A percentile compares a stretch with the other conserved stretches of the same genome.
phyloP scores from a whole-genome alignment of 2,329 filamentous ascomycete genomes.

The Dactylonectria macrodidyma region DNA sequence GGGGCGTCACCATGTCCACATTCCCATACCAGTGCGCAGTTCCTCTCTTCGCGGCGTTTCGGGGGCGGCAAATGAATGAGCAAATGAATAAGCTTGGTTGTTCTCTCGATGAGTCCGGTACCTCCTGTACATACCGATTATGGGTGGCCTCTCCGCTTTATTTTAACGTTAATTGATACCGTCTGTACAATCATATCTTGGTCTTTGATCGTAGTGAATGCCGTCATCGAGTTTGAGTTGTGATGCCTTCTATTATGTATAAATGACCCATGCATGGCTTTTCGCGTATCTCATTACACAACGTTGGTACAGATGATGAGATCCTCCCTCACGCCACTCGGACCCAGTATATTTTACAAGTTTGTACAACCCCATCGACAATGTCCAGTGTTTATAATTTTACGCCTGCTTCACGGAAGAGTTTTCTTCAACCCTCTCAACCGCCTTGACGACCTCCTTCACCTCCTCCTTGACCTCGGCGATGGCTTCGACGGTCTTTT shows the following conservation, averaged over 20 bases:
- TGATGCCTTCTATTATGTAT: conserved; percentile 45
- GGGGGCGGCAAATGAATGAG: conserved; percentile 18
- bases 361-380: conserved; percentile 34
- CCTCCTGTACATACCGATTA: conserved; percentile 20
- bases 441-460: conserved; percentile 30
- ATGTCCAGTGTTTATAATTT: conserved; percentile 20
- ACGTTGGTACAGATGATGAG: conserved; percentile 45
- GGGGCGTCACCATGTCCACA: conserved; percentile 7
- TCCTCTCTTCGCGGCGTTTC: conserved; percentile 23
- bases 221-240: conserved; percentile 45
- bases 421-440: conserved; percentile 22
- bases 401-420: conserved; percentile 30
- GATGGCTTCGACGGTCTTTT: no score
- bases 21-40: not conserved
- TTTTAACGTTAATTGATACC: conserved; percentile 38
- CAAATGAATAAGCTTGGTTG: conserved; percentile 6
- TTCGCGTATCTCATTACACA: conserved; percentile 45
- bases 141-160: conserved; percentile 37
- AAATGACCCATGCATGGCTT: conserved; percentile 33
- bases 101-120: conserved; percentile 37
- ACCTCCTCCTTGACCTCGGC: conserved; percentile 10
- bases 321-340: conserved; percentile 34
- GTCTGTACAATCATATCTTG: not conserved
- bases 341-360: conserved; percentile 42
- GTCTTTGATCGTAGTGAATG: not conserved